Evolutionary conservation across 148 eudicot species (phyloP), one percentile per base, ranked within the genome.

Genomic region (Rhododendron griersonianum): DNA sequence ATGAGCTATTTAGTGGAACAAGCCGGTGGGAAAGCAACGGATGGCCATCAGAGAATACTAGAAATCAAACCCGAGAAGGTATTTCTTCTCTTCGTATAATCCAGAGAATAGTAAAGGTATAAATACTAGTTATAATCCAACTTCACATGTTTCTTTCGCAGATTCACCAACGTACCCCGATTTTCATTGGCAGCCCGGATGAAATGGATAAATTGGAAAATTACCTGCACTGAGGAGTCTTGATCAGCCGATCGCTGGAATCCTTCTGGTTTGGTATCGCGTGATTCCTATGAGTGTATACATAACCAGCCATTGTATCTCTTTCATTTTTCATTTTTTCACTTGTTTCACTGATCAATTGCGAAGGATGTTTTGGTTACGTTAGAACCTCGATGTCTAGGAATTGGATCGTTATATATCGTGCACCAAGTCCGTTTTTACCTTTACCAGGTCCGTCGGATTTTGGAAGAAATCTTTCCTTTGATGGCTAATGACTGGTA

Each of bases 21-120:
- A 90, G 99, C 99, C 25, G 99, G 99, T 7, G 99, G 99, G 0
- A 96, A 96, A 90, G 99, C 98, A 78, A 95, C 98, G 0, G 99
- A 96, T 88, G 99, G 98, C 57, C 93, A 91, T 61, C 89, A 89
- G 14, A 88, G 99, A 78, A 83, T 96, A 81, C 98, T 96, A 48
- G 98, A 96, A 84, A 96, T 96, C 76, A 87, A 94, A 74, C 99
- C 99, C 53, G 75, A 69, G 7, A 28, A 69, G 75, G 75, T 39
- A 78, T 7, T 78, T 78, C 5, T 21, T 37, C 14, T 35, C 5
- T 23, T 33, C 79, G 15, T 25, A 3, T 25, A 1, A 25, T 65
- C 14, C 33, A 65, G 57, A 53, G 57, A 13, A 14, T 53, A 13
- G 57, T 53, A 3, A 53, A 57, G 61, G 23, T 18, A 57, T 4